Evolutionary conservation across 2,329 filamentous ascomycete genomes (phyloP).

Genomic region (Botryosphaeria dothidea): DNA sequence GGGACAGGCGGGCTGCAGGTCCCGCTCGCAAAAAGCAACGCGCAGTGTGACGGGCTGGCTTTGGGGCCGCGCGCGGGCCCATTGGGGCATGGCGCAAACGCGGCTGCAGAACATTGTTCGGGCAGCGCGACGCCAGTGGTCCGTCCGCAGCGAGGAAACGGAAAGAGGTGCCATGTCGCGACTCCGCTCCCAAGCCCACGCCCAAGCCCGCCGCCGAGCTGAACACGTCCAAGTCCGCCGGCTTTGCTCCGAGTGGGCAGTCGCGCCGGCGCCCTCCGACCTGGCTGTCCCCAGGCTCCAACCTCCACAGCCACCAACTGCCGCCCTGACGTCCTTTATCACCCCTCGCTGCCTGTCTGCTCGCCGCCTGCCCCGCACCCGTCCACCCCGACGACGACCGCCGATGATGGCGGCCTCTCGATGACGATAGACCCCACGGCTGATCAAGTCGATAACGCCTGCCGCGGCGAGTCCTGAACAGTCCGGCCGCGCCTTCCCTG

Average conservation of each 20-base stretch:
- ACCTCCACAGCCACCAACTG: background rate
- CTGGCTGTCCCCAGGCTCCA: background rate
- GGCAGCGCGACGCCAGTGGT: background rate
- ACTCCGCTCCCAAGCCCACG: background rate
- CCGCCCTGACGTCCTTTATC: background rate
- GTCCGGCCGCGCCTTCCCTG: background rate
- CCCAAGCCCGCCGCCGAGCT: background rate
- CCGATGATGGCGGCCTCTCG: background rate
- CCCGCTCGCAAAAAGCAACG: background rate
- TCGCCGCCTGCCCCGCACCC: background rate
- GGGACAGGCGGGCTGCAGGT: background rate
- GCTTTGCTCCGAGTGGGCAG: background rate
- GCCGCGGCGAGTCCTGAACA: background rate
- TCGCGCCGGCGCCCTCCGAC: background rate
- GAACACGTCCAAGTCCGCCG: background rate
- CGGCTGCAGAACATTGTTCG: background rate
- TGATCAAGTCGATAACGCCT: background rate
- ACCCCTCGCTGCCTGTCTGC: background rate
- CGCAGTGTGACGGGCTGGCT: background rate
- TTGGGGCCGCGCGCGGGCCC: background rate
- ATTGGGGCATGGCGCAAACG: background rate
- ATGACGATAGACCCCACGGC: background rate
- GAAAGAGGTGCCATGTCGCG: conserved; percentile 2
- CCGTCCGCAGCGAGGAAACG: background rate
- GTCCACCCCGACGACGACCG: background rate